Evolutionary conservation across 192 early-diverging fungal species (phyloP), one percentile per base, ranked within the genome.

Genomic region (Phlyctochytrium arcticum): DNA sequence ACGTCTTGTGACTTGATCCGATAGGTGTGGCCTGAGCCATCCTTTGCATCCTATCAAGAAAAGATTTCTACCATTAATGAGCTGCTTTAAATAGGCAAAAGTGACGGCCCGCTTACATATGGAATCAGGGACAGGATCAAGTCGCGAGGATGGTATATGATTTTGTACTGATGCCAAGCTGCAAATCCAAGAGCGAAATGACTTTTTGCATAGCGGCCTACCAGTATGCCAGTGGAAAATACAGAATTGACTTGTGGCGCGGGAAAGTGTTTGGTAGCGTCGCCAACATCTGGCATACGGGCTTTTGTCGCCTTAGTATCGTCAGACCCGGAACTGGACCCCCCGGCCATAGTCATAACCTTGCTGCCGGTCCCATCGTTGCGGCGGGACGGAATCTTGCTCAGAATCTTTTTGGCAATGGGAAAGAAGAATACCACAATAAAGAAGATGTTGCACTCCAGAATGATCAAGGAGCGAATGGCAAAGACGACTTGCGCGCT

Each of bases 371-470:
- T 15, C 55, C 30, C 34, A 36, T 21, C 8, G 55, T 8, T 33
- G 10, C 12, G 15, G 15, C 10, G 26, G 55, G 31, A 57, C 8
- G 15, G 31, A 57, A 8, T 33, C 49, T 24, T 51, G 10, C 7
- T 23, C 10, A 51, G 8, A 24, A 9, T 24, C 10, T 19, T 9
- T 32, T 35, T 10, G 6, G n/a, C n/a, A n/a, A 36, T 35, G 29
- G 55, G 34, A 6, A 21, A 21, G 23, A 57, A 57, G 55, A 57
- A 57, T 6, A 12, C 9, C 8, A 7, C 34, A 27, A 57, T 12
- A 32, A 57, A 57, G 55, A 57, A 57, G 8, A 35, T 10, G 55
- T 57, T 57, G 55, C 30, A 35, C 34, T 57, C 55, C 30, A 12
- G 23, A 27, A 57, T 29, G 33, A 57, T 57, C 23, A 36, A 29